These are phyloP conservation scores for Tetrapyrgos nigripes DNA, from an alignment of 1,284 basidiomycete species.

Conservation along the genomic window DNA sequence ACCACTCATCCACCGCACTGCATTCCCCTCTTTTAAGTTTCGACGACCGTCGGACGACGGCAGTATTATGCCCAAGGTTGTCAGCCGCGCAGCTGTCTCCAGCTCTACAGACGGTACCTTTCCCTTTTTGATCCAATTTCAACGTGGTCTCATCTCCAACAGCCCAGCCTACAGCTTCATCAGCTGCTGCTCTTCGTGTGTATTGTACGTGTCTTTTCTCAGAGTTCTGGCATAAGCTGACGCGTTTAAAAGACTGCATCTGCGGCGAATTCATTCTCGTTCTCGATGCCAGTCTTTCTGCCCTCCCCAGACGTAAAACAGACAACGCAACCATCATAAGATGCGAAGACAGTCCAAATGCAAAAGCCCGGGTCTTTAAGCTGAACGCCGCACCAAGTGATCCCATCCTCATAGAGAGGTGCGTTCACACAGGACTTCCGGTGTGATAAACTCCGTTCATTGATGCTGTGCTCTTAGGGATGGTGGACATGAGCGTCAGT, in stretches of 20 bases:
- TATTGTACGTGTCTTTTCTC: constrained; percentile 63
- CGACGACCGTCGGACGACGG: constrained; percentile 20
- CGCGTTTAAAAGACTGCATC: constrained; percentile 66
- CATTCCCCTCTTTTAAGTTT: neutral
- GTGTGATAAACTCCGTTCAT: neutral
- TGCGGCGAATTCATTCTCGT: constrained; percentile 88
- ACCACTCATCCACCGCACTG: neutral
- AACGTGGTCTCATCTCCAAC: constrained; percentile 19
- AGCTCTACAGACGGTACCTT: constrained; percentile 78
- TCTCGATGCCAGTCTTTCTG: constrained; percentile 75
- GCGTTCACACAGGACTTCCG: constrained; percentile 25
- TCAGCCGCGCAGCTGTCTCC: constrained; percentile 81
- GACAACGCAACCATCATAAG: constrained; percentile 78
- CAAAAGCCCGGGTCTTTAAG: constrained; percentile 77
- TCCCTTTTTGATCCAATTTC: constrained; percentile 11
- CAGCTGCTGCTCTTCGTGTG: constrained; percentile 75
- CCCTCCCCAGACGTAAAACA: constrained; percentile 73
- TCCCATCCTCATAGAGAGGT: constrained; percentile 78
- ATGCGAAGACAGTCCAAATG: constrained; percentile 61
- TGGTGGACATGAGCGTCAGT: constrained; percentile 77
- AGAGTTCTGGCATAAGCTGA: neutral
- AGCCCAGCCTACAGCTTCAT: constrained; percentile 83
- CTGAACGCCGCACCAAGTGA: constrained; percentile 70
- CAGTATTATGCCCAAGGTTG: constrained; percentile 75
- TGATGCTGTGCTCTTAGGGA: constrained; percentile 40